Evolutionary conservation across 257 asterid genomes (phyloP).

Genomic region (Petunia secreta): DNA sequence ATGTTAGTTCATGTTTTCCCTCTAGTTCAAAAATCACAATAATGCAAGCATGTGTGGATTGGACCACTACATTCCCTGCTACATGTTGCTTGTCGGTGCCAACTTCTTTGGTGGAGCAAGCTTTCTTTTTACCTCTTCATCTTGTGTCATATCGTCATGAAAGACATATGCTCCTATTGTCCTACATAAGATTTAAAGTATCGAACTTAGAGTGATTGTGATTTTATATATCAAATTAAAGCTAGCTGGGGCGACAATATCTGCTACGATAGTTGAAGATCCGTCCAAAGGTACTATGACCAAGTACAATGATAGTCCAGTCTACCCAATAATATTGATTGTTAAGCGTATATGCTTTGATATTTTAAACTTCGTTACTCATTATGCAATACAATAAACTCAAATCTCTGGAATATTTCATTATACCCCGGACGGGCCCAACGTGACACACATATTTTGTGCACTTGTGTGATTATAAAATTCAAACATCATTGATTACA

Average conservation of each 20-base stretch:
- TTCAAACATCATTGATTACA: not conserved
- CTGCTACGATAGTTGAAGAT: not conserved
- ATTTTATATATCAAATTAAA: not conserved
- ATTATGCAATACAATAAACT: not conserved
- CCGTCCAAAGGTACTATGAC: not conserved
- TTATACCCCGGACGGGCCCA: not conserved
- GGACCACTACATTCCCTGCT: not conserved
- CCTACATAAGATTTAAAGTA: not conserved
- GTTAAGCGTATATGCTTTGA: not conserved
- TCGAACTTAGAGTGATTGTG: not conserved
- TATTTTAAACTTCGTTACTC: not conserved
- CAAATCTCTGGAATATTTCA: not conserved
- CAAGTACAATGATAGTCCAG: not conserved
- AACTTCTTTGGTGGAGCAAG: not conserved
- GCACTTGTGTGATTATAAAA: not conserved
- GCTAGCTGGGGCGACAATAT: not conserved
- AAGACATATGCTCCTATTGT: not conserved
- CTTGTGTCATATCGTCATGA: not conserved
- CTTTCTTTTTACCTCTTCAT: not conserved
- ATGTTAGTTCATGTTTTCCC: not conserved
- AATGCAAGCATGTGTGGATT: slow-evolving; percentile 1
- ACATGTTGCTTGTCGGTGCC: slow-evolving; percentile 13
- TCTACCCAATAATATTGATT: not conserved
- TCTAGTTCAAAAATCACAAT: not conserved
- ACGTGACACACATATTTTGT: slow-evolving; percentile 25